phyloP scores from a whole-genome alignment of 2,329 filamentous ascomycete species.

The Trichophyton mentagrophytes region DNA sequence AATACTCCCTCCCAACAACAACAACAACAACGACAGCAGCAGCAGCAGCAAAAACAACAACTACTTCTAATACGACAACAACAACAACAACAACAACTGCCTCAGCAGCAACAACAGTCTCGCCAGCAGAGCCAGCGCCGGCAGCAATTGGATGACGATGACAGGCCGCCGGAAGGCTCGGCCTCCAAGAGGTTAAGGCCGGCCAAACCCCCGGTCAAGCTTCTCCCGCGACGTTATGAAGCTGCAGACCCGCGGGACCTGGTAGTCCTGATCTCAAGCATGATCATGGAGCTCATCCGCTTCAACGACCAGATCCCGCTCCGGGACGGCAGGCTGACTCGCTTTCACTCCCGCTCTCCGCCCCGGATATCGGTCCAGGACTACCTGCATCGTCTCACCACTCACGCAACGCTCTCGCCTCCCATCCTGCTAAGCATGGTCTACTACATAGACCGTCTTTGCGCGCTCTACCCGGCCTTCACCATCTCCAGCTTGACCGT shows the following conservation, averaged over 20 bases:
- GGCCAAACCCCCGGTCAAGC: slow-evolving; percentile 37
- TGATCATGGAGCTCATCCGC: slow-evolving; percentile 88
- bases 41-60: not conserved
- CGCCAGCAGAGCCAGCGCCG: slow-evolving; percentile 10
- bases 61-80: not conserved
- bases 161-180: slow-evolving; percentile 15
- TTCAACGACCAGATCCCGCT: slow-evolving; percentile 84
- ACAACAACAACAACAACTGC: not conserved
- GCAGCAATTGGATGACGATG: slow-evolving; percentile 17
- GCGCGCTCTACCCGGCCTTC: slow-evolving; percentile 82
- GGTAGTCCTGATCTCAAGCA: slow-evolving; percentile 80
- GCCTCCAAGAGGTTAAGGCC: slow-evolving; percentile 37
- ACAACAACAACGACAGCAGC: not conserved
- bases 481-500: slow-evolving; percentile 94
- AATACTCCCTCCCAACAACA: not conserved
- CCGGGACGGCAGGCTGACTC: slow-evolving; percentile 71
- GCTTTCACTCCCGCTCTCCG: slow-evolving; percentile 83
- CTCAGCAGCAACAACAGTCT: not conserved
- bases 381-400: slow-evolving; percentile 82
- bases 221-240: slow-evolving; percentile 60
- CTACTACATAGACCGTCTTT: slow-evolving; percentile 93
- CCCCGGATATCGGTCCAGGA: slow-evolving; percentile 90
- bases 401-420: slow-evolving; percentile 84
- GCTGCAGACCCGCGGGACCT: slow-evolving; percentile 71
- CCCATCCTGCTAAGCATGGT: slow-evolving; percentile 97